These are phyloP conservation scores for Porphyridium purpureum DNA, from an alignment of 23 red algal species.

Conservation along the genomic window DNA sequence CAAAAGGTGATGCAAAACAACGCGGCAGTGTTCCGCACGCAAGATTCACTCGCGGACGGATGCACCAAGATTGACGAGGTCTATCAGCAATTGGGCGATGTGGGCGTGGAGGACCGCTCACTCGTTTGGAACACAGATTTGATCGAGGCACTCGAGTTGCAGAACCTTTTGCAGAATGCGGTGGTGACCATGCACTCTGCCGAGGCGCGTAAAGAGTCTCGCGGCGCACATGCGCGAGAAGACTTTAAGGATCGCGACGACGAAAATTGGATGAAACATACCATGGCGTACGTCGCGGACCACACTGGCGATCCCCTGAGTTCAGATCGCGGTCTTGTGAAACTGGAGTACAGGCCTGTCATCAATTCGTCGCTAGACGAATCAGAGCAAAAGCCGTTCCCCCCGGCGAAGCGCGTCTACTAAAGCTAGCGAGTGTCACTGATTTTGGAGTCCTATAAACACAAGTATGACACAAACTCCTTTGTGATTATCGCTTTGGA, in stretches of 20 bases:
- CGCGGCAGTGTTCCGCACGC: constrained; percentile 73
- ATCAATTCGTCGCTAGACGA: constrained; percentile 49
- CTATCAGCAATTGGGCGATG: constrained; percentile 43
- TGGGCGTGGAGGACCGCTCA: constrained; percentile 55
- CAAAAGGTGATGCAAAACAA: constrained; percentile 90
- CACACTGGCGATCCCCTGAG: no score
- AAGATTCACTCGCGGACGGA: constrained; percentile 50
- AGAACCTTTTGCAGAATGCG: constrained; percentile 90
- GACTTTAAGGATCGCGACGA: constrained; percentile 85
- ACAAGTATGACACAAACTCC: no score
- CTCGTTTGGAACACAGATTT: constrained; percentile 94
- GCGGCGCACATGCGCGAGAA: constrained; percentile 84
- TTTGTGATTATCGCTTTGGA: no score
- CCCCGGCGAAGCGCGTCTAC: constrained; percentile 69
- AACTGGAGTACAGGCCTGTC: constrained; percentile 84
- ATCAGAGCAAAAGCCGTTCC: constrained; percentile 51
- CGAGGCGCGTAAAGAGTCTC: constrained; percentile 73
- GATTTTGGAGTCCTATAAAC: no score
- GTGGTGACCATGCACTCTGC: constrained; percentile 83
- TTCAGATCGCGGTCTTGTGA: constrained; percentile 34
- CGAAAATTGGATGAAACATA: constrained; percentile 88
- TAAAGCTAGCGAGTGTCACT: no score
- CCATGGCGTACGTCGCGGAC: constrained; percentile 50
- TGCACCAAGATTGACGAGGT: constrained; percentile 64
- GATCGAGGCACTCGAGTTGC: constrained; percentile 83